phyloP scores from a whole-genome alignment of 148 eudicot genomes.

The Gaultheria prostrata region DNA sequence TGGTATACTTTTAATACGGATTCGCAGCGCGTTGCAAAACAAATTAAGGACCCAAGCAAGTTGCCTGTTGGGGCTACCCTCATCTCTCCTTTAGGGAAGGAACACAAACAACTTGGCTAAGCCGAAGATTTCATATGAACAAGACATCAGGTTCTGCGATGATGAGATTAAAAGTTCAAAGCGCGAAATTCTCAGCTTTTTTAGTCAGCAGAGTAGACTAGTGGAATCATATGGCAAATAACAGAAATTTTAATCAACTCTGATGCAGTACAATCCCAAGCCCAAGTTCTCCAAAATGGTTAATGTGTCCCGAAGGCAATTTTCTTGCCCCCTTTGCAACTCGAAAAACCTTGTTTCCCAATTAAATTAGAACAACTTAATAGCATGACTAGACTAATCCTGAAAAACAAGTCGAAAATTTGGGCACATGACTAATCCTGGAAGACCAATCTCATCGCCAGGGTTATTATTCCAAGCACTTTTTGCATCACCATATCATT shows the following conservation, averaged over 20 bases:
- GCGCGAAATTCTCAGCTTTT: neutral
- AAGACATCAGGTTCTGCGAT: neutral
- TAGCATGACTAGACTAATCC: neutral
- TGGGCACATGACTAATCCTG: no score
- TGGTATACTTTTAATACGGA: constrained; percentile 14
- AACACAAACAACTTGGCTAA: neutral
- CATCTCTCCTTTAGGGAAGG: neutral
- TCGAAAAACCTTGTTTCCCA: neutral
- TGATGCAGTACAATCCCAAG: neutral
- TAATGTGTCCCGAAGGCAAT: neutral
- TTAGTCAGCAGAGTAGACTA: neutral
- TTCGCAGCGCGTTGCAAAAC: constrained; percentile 24
- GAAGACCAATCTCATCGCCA: no score
- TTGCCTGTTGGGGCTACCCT: constrained; percentile 14
- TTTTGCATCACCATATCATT: neutral
- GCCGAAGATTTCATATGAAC: neutral
- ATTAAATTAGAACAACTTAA: neutral
- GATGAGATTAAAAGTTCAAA: neutral
- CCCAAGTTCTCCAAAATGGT: neutral
- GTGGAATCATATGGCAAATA: constrained; percentile 3
- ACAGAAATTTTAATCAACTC: neutral
- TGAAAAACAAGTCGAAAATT: no score
- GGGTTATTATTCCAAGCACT: neutral
- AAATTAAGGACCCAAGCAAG: constrained; percentile 22
- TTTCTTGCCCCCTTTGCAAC: neutral